Percentiles rank a stretch among this genome's conserved stretches.
These are phyloP conservation scores for Pichia rugopelliculosa DNA, from an alignment of 805 yeast species.

Conservation along the genomic window DNA sequence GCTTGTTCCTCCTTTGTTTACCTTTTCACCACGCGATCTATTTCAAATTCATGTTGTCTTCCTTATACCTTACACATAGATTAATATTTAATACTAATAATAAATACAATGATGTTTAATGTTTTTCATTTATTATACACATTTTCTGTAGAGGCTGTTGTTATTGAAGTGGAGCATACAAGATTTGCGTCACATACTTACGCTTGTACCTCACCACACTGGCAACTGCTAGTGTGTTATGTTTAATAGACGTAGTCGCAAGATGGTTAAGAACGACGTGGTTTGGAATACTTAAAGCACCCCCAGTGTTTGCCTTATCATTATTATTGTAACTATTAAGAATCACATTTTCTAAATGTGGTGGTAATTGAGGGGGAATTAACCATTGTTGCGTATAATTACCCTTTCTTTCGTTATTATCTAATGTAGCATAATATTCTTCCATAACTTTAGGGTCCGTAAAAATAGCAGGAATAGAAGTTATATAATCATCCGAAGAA, in stretches of 20 bases:
- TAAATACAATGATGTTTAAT: no score
- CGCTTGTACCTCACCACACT: conserved; percentile 82
- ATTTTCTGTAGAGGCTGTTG: neutral
- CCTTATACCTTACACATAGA: no score
- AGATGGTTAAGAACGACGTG: conserved; percentile 90
- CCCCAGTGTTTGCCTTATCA: conserved; percentile 73
- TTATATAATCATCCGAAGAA: conserved; percentile 41
- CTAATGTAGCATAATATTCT: conserved; percentile 71
- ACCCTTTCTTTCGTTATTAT: conserved; percentile 31
- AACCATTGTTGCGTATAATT: conserved; percentile 36
- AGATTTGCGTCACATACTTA: conserved; percentile 84
- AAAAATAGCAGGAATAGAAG: conserved; percentile 67
- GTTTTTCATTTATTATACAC: neutral
- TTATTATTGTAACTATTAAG: conserved; percentile 60
- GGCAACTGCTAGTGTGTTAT: conserved; percentile 90
- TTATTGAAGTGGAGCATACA: conserved; percentile 77
- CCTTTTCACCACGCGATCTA: neutral
- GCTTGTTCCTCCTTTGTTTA: neutral
- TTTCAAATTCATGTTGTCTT: neutral
- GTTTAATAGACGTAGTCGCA: conserved; percentile 93
- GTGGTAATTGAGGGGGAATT: conserved; percentile 95
- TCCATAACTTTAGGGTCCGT: conserved; percentile 85
- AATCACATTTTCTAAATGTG: conserved; percentile 91
- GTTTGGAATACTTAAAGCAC: conserved; percentile 88
- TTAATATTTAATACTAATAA: no score